phyloP scores from a whole-genome alignment of 2,329 filamentous ascomycete genomes.

The Coniella lustricola region DNA sequence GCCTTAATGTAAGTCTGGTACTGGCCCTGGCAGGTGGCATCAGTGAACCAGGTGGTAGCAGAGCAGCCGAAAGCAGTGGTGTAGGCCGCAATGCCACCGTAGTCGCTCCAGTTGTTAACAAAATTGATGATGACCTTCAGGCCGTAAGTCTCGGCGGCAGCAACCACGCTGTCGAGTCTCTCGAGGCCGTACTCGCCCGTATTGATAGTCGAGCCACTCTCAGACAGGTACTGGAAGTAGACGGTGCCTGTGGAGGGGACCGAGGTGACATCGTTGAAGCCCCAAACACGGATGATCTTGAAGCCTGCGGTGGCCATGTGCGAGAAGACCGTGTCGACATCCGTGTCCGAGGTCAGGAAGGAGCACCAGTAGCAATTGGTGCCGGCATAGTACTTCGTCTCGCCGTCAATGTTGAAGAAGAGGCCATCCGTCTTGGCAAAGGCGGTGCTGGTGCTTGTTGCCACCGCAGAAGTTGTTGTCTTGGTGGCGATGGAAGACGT shows the following conservation, averaged over 20 bases:
- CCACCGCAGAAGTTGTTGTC: conserved; percentile 2
- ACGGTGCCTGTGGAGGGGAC: conserved; percentile 28
- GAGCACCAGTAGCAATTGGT: conserved; percentile 48
- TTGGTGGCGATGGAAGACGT: conserved; percentile 4
- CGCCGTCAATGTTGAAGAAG: conserved; percentile 35
- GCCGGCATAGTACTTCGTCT: conserved; percentile 39
- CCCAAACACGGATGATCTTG: conserved; percentile 54
- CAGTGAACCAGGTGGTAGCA: conserved; percentile 50
- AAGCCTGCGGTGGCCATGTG: conserved; percentile 29
- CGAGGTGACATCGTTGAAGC: conserved; percentile 50
- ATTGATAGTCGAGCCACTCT: conserved; percentile 49
- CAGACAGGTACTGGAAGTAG: conserved; percentile 47
- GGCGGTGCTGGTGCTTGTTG: conserved; percentile 9
- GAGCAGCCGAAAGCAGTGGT: conserved; percentile 48
- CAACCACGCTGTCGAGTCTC: conserved; percentile 57
- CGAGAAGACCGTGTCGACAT: conserved; percentile 33
- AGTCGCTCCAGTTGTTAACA: conserved; percentile 63
- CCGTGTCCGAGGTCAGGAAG: conserved; percentile 37
- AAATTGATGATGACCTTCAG: conserved; percentile 60
- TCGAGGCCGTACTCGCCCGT: conserved; percentile 54
- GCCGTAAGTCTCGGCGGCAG: conserved; percentile 48
- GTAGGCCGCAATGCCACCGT: conserved; percentile 59
- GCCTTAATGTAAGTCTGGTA: conserved; percentile 46
- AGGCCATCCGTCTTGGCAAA: conserved; percentile 23
- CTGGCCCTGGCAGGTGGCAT: conserved; percentile 42